Conservation (phyloP, 352 stramenopile species). For the Globisporangium camurandrum region DNA sequence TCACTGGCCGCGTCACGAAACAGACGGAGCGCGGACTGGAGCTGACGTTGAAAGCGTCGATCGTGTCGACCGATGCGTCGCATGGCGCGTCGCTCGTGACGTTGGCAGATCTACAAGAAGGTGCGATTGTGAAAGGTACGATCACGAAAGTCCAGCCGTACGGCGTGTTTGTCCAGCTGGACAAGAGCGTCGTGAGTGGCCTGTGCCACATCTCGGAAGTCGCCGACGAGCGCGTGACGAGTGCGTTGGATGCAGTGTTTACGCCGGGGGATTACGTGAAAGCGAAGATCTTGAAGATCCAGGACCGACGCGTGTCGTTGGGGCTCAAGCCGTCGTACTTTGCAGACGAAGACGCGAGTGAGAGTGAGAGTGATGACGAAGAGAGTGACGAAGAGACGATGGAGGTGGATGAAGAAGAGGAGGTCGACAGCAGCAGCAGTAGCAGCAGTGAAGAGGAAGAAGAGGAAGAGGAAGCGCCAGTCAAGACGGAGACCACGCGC, state of each 20-base stretch:
- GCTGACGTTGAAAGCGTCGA: constrained; percentile 91
- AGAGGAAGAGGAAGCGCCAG: constrained; percentile 9
- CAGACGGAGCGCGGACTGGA: constrained; percentile 81
- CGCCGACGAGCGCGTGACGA: constrained; percentile 92
- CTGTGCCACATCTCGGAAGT: constrained; percentile 95
- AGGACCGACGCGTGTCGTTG: constrained; percentile 89
- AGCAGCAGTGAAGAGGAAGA: constrained; percentile 25
- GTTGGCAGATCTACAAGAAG: constrained; percentile 87
- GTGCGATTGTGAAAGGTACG: constrained; percentile 91
- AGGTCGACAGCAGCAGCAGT: constrained; percentile 13
- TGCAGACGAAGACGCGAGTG: constrained; percentile 84
- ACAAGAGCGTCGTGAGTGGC: constrained; percentile 93
- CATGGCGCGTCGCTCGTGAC: constrained; percentile 77
- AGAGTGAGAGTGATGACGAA: constrained; percentile 14
- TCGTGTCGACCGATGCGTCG: constrained; percentile 84
- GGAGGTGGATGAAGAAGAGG: constrained; percentile 37
- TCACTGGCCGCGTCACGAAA: constrained; percentile 92
- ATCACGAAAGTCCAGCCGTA: constrained; percentile 94
- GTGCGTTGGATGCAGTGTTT: constrained; percentile 90
- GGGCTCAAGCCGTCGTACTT: constrained; percentile 97
- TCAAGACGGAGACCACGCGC: no score
- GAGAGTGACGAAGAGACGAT: constrained; percentile 19
- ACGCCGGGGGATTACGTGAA: constrained; percentile 94
- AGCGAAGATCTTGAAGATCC: constrained; percentile 94
- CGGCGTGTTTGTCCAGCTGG: constrained; percentile 94